phyloP scores from a whole-genome alignment of 257 asterid species.

The Solanum paucissectum region DNA sequence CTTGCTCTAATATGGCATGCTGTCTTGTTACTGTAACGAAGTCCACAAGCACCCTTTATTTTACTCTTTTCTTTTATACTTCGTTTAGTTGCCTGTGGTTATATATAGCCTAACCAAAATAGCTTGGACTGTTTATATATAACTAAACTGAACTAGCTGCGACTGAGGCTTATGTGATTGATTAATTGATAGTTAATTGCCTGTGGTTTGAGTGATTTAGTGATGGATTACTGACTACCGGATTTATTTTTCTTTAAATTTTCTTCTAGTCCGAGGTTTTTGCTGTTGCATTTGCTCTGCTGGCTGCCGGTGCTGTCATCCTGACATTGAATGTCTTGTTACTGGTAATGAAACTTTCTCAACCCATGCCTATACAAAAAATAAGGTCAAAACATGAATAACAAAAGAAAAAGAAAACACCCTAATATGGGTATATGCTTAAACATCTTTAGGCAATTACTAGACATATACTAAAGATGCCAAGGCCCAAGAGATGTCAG shows the following conservation, averaged over 20 bases:
- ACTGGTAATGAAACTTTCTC: conserved; percentile 44
- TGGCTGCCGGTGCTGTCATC: conserved; percentile 85
- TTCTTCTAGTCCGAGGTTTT: conserved; percentile 81
- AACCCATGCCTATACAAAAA: background rate
- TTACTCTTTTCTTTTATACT: background rate
- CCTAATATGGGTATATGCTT: background rate
- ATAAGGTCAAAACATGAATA: background rate
- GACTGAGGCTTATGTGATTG: background rate
- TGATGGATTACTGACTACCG: background rate
- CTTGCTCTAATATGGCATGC: background rate
- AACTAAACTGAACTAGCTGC: background rate
- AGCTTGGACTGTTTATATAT: background rate
- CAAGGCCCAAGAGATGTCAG: background rate
- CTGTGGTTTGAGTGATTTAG: background rate
- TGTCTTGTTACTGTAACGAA: background rate
- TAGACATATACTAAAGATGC: background rate
- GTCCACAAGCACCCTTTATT: background rate
- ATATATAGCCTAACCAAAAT: background rate
- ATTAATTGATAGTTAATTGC: background rate
- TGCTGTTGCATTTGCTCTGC: conserved; percentile 94
- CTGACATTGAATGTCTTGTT: conserved; percentile 85
- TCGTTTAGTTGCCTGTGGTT: background rate
- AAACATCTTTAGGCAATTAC: background rate
- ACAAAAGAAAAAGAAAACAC: background rate
- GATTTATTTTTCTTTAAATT: background rate